phyloP scores from a whole-genome alignment of 495 filamentous ascomycete species.

The Amniculicola lignicola region DNA sequence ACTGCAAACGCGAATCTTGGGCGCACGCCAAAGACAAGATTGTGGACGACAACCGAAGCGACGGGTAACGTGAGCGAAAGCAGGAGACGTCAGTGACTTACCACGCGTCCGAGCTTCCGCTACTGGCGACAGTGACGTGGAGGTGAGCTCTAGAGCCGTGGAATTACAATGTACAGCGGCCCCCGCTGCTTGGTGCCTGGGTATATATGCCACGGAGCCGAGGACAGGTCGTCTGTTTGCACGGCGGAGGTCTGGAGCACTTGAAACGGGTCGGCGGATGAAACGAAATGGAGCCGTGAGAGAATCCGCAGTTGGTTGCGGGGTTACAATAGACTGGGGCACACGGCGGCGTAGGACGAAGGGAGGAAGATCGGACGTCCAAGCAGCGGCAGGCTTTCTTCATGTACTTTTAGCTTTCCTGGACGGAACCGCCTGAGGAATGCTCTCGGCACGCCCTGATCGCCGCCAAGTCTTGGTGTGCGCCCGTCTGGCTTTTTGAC shows the following conservation, averaged over 20 bases:
- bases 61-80: too few relatives aligned
- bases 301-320: not conserved
- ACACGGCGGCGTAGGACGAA: not conserved
- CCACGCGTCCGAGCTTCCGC: too few relatives aligned
- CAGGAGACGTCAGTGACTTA: too few relatives aligned
- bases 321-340: not conserved
- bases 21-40: too few relatives aligned
- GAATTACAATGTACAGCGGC: not conserved
- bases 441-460: conserved; percentile 16
- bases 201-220: not conserved
- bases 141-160: too few relatives aligned
- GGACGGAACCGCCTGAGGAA: not conserved
- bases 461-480: conserved; percentile 26
- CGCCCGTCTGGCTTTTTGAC: too few relatives aligned
- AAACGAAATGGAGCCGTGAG: conserved; percentile 18
- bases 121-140: too few relatives aligned
- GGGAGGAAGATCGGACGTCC: not conserved
- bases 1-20: too few relatives aligned
- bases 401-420: not conserved
- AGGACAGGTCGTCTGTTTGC: conserved; percentile 4
- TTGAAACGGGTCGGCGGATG: conserved; percentile 20
- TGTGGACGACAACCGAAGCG: too few relatives aligned
- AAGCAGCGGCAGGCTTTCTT: not conserved
- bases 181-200: not conserved
- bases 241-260: not conserved